Conservation (phyloP, 106 monocot species). For the Dioscorea dumetorum region DNA sequence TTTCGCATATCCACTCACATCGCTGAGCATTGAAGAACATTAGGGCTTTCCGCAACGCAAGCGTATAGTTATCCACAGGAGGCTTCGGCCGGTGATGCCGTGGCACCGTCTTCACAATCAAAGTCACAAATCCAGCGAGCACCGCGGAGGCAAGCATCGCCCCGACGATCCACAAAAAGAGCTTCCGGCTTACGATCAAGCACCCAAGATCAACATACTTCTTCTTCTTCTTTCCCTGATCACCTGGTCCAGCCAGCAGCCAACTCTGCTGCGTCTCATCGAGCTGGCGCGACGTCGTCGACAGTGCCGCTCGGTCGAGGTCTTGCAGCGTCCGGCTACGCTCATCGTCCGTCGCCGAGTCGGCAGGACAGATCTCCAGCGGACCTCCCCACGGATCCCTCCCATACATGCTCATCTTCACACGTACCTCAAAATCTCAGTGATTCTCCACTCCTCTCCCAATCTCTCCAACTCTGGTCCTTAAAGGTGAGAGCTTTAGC, state of each 20-base stretch:
- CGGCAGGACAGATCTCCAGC: slow-evolving; percentile 67
- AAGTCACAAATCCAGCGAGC: slow-evolving; percentile 52
- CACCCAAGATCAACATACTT: slow-evolving; percentile 96
- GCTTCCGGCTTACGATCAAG: slow-evolving; percentile 70
- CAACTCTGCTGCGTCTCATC: slow-evolving; percentile 99
- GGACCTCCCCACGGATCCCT: slow-evolving; percentile 86
- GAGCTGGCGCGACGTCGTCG: slow-evolving; percentile 45
- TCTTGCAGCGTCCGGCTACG: slow-evolving; percentile 84
- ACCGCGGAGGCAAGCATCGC: slow-evolving; percentile 37
- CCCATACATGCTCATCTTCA: slow-evolving; percentile 48
- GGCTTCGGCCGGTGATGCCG: slow-evolving; percentile 54
- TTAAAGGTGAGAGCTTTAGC: too few species aligned
- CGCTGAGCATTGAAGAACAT: slow-evolving; percentile 99
- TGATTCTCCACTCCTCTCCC: too few species aligned
- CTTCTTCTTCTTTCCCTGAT: slow-evolving; percentile 74
- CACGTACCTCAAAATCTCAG: too few species aligned
- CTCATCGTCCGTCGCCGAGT: slow-evolving; percentile 88
- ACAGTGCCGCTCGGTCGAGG: slow-evolving; percentile 72
- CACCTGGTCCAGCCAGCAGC: slow-evolving; percentile 87
- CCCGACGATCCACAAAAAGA: slow-evolving; percentile 68
- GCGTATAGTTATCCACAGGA: slow-evolving; percentile 80
- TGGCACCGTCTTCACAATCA: slow-evolving; percentile 61
- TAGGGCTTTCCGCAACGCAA: slow-evolving; percentile 87
- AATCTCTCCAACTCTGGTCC: too few species aligned
- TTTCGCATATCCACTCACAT: slow-evolving; percentile 21